phyloP scores from a whole-genome alignment of 768 basidiomycete species.

The Kwoniella bestiolae region DNA sequence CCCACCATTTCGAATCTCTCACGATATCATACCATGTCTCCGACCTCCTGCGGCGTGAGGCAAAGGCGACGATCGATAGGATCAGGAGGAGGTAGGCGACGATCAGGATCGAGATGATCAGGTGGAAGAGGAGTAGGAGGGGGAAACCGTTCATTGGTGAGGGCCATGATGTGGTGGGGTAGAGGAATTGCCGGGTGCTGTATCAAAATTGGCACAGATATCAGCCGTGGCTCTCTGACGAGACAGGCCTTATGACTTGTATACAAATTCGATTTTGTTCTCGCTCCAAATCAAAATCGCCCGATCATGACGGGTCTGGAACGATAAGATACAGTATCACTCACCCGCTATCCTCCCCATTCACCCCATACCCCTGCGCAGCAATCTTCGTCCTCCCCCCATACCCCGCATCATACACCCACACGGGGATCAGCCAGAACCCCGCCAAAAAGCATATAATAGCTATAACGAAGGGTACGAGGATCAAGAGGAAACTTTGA shows the following conservation, averaged over 20 bases:
- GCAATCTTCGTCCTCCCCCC: slow-evolving; percentile 23
- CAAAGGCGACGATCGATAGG: background rate
- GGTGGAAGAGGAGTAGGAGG: slow-evolving; percentile 33
- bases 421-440: slow-evolving; percentile 22
- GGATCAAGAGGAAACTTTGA: slow-evolving; percentile 13
- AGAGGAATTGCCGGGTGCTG: slow-evolving; percentile 15
- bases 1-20: slow-evolving; percentile 7
- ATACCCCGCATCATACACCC: slow-evolving; percentile 8
- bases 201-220: background rate
- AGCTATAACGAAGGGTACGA: slow-evolving; percentile 17
- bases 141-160: slow-evolving; percentile 25
- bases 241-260: no score
- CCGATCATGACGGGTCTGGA: no score
- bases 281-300: no score
- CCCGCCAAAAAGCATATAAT: slow-evolving; percentile 26
- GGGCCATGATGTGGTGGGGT: slow-evolving; percentile 20
- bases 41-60: background rate
- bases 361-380: slow-evolving; percentile 29
- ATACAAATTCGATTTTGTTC: no score
- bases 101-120: slow-evolving; percentile 36
- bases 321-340: no score
- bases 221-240: background rate
- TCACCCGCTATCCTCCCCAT: slow-evolving; percentile 24
- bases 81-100: slow-evolving; percentile 20
- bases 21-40: slow-evolving; percentile 9